Conservation (phyloP, 1,139 yeast genomes). For the Citeromyces hawaiiensis region DNA sequence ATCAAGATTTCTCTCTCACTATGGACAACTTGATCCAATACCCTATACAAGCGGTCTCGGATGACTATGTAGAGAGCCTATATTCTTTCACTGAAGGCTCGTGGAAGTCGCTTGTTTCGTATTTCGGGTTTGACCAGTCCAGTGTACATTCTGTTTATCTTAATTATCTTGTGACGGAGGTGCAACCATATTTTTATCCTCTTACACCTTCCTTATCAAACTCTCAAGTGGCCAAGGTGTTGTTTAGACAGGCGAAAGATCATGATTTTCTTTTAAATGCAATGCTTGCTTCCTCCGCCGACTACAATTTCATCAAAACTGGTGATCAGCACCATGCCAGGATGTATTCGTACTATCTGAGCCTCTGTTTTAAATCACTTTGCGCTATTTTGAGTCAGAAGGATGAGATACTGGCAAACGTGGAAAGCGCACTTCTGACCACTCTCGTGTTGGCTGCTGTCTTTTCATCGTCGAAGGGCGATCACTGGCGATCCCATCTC, state of each 20-base stretch:
- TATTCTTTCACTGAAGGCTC: constrained; percentile 9
- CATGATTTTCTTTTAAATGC: constrained; percentile 47
- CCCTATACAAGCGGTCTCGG: not conserved
- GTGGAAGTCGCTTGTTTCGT: constrained; percentile 12
- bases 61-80: not conserved
- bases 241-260: constrained; percentile 33
- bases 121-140: constrained; percentile 13
- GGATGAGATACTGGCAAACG: constrained; percentile 28
- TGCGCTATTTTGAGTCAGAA: constrained; percentile 23
- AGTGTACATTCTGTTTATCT: not conserved
- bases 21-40: not conserved
- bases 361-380: constrained; percentile 36
- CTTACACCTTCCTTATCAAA: constrained; percentile 20
- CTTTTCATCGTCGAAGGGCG: constrained; percentile 35
- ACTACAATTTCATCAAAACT: constrained; percentile 24
- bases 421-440: constrained; percentile 45
- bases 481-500: constrained; percentile 54
- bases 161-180: constrained; percentile 15
- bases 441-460: constrained; percentile 46
- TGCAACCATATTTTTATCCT: constrained; percentile 23
- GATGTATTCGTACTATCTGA: constrained; percentile 22
- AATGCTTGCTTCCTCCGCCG: constrained; percentile 45
- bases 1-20: constrained; percentile 1
- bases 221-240: constrained; percentile 27
- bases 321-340: constrained; percentile 3